Percentiles rank a stretch among this genome's conserved stretches.
Evolutionary conservation across 2,329 filamentous ascomycete genomes (phyloP).

Genomic region (Daldinia eschscholtzii): DNA sequence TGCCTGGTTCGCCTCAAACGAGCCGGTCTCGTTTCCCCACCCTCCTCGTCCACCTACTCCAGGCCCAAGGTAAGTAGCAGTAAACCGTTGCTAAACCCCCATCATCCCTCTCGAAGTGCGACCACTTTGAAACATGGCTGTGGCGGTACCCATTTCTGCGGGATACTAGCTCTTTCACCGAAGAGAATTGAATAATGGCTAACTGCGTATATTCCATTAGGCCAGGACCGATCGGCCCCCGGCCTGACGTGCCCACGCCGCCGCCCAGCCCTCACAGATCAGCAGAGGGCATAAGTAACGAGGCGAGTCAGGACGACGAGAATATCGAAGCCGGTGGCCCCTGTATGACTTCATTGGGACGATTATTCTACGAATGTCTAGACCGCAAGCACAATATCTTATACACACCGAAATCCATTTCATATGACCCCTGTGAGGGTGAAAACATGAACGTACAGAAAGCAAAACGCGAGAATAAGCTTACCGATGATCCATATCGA

Average conservation of each 20-base stretch:
- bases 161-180: conserved; percentile 1
- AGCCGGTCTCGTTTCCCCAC: conserved; percentile 37
- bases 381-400: conserved; percentile 3
- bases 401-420: conserved; percentile 17
- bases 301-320: background rate
- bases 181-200: conserved; percentile 11
- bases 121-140: conserved; percentile 33
- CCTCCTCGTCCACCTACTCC: conserved; percentile 48
- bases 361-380: conserved; percentile 18
- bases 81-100: conserved; percentile 1
- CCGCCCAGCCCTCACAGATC: conserved; percentile 48
- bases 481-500: conserved; percentile 33
- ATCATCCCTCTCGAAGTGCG: background rate
- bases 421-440: conserved; percentile 13
- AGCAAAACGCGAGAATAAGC: conserved; percentile 36
- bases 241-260: conserved; percentile 48
- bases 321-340: background rate
- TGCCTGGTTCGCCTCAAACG: conserved; percentile 19
- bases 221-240: conserved; percentile 46
- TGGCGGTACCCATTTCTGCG: conserved; percentile 15
- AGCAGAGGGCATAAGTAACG: background rate
- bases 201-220: conserved; percentile 30
- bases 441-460: background rate
- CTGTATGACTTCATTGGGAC: conserved; percentile 5
- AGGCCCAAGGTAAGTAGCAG: conserved; percentile 41